Evolutionary conservation across 2,329 filamentous ascomycete species (phyloP).

Genomic region (Acrodontium crateriforme): DNA sequence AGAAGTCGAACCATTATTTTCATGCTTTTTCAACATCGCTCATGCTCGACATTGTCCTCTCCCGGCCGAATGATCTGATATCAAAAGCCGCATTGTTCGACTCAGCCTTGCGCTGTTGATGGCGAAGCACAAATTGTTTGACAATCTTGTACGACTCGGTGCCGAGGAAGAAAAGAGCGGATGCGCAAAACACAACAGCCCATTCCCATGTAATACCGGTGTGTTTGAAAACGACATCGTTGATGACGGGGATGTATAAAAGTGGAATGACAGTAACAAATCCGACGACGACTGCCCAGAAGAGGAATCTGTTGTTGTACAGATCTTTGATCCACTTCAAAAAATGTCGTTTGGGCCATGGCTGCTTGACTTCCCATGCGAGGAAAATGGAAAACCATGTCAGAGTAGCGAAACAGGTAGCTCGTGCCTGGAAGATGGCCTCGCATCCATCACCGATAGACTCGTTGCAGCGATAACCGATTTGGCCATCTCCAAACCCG

Average conservation of each 20-base stretch:
- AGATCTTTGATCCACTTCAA: conserved; percentile 55
- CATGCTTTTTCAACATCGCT: conserved; percentile 1
- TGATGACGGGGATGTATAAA: conserved; percentile 54
- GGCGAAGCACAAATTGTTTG: conserved; percentile 35
- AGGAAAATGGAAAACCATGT: conserved; percentile 67
- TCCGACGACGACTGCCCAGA: conserved; percentile 30
- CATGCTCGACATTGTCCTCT: conserved; percentile 5
- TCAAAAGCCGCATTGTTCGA: conserved; percentile 2
- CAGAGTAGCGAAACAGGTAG: conserved; percentile 59
- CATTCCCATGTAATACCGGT: conserved; percentile 55
- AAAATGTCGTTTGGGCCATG: conserved; percentile 44
- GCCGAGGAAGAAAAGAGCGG: conserved; percentile 48
- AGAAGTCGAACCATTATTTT: background rate
- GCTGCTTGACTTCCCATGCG: conserved; percentile 70
- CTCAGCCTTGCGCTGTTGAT: conserved; percentile 3
- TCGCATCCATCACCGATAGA: conserved; percentile 41
- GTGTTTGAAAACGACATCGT: conserved; percentile 52
- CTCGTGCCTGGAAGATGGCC: conserved; percentile 55
- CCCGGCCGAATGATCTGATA: conserved; percentile 4
- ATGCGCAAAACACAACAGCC: conserved; percentile 50
- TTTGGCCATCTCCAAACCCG: conserved; percentile 36
- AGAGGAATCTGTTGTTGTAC: conserved; percentile 56
- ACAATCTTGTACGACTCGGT: conserved; percentile 54
- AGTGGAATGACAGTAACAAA: conserved; percentile 34
- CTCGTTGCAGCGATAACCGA: conserved; percentile 49